Evolutionary conservation across 148 eudicot species (phyloP).

Genomic region (Arctostaphylos glauca): DNA sequence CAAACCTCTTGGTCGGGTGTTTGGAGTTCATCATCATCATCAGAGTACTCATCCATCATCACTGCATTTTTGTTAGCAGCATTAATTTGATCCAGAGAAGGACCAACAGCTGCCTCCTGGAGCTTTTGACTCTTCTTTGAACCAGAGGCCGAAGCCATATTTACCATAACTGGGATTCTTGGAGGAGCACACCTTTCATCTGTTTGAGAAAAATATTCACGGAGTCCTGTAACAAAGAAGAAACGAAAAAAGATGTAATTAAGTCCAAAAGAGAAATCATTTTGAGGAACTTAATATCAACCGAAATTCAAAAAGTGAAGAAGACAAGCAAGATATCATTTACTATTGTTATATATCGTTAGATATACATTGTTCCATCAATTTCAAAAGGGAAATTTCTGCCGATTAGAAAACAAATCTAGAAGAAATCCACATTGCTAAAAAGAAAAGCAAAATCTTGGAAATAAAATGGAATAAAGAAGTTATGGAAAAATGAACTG

Average conservation of each 20-base stretch:
- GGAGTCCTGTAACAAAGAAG: slow-evolving; percentile 54
- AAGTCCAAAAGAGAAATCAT: neutral
- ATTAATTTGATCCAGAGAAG: slow-evolving; percentile 54
- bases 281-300: neutral
- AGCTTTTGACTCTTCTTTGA: slow-evolving; percentile 60
- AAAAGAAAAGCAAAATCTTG: neutral
- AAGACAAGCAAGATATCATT: neutral
- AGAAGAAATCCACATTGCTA: slow-evolving; percentile 5
- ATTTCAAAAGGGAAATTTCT: neutral
- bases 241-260: slow-evolving; percentile 7
- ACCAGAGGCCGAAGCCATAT: slow-evolving; percentile 82
- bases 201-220: slow-evolving; percentile 90
- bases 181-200: slow-evolving; percentile 85
- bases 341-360: neutral
- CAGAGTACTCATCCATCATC: slow-evolving; percentile 89
- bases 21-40: slow-evolving; percentile 91
- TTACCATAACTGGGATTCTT: slow-evolving; percentile 96
- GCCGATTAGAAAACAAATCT: neutral
- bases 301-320: neutral
- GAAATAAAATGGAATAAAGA: neutral
- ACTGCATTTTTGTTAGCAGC: slow-evolving; percentile 66
- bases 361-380: neutral
- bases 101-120: slow-evolving; percentile 42
- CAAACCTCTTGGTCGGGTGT: slow-evolving; percentile 80
- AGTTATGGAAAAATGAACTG: neutral